Evolutionary conservation across 1,139 yeast genomes (phyloP), one percentile per base, ranked within the genome.

Genomic region (Lodderomyces oxycetoniae): DNA sequence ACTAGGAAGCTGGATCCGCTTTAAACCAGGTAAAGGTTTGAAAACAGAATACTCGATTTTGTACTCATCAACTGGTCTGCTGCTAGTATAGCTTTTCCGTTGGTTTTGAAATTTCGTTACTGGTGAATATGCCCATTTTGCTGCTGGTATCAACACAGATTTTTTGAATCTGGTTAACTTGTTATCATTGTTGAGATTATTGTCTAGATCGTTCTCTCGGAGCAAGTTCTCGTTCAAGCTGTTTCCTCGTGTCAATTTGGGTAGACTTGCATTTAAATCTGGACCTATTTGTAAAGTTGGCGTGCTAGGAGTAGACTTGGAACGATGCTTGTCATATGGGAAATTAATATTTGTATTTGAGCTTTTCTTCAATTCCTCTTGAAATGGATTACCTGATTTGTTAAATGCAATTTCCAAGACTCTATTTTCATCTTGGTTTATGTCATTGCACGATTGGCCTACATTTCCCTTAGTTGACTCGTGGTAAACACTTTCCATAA

Each of bases 1-100:
- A 9, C n/a, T 20, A 9, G 8, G 23, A 40, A 17, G 34, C 38
- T 10, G 31, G 35, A 17, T 44, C 45, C 3, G 43, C 35, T 10
- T 34, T 28, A 9, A 26, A 33, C 16, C 41, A 39, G 45, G 48
- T 9, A 53, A 21, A 2, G 59, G 54, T 32, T 48, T 45, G 34
- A 57, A 53, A 3, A 56, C 53, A 4, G 57, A 50, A 34, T 58
- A 58, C 31, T 58, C 63, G 22, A 58, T 57, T 13, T 33, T 39
- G 34, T 57, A 57, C 4, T 39, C 40, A 7, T 31, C 40, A 5
- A 35, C 38, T 9, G 34, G 30, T 21, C 9, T 14, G 9, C 5
- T 11, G 10, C 20, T 10, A 28, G 26, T n/a, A 25, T 17, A 13
- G 4, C 4, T 13, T 21, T 24, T 26, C 16, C 25, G 26, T 21